Conservation (phyloP, 2,329 filamentous ascomycete species). For the Pseudogymnoascus sp. region DNA sequence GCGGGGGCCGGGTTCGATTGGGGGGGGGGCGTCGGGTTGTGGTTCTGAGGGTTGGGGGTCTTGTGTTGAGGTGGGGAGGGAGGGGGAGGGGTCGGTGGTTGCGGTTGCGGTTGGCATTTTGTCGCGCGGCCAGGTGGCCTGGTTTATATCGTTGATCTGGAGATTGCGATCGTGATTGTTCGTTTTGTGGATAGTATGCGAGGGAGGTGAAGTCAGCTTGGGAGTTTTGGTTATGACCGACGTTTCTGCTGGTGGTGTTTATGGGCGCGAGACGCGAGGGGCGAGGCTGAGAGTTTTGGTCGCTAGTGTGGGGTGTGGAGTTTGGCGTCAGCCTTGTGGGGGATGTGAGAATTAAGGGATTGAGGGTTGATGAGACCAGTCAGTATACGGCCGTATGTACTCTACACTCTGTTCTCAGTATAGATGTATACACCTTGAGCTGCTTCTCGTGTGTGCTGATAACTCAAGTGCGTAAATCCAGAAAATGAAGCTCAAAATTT, state of each 20-base stretch:
- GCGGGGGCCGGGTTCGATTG: conserved; percentile 43
- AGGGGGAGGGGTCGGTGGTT: not conserved
- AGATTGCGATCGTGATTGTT: not conserved
- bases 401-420: too few species aligned
- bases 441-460: too few species aligned
- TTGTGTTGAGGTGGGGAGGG: conserved; percentile 11
- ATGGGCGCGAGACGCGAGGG: not conserved
- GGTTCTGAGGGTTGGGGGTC: conserved; percentile 6
- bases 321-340: not conserved
- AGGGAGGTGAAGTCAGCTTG: not conserved
- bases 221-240: not conserved
- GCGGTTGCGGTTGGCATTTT: not conserved
- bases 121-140: not conserved
- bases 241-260: not conserved
- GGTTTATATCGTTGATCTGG: not conserved
- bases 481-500: too few species aligned
- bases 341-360: not conserved
- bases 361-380: not conserved
- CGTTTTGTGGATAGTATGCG: not conserved
- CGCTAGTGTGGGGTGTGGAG: not conserved
- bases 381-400: too few species aligned
- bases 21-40: too few species aligned
- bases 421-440: too few species aligned
- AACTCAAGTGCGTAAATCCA: too few species aligned
- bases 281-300: not conserved